Percentiles rank a stretch among this genome's conserved stretches.
These are phyloP conservation scores for Verbascum thapsus DNA, from an alignment of 257 asterid genomes.

Conservation along the genomic window DNA sequence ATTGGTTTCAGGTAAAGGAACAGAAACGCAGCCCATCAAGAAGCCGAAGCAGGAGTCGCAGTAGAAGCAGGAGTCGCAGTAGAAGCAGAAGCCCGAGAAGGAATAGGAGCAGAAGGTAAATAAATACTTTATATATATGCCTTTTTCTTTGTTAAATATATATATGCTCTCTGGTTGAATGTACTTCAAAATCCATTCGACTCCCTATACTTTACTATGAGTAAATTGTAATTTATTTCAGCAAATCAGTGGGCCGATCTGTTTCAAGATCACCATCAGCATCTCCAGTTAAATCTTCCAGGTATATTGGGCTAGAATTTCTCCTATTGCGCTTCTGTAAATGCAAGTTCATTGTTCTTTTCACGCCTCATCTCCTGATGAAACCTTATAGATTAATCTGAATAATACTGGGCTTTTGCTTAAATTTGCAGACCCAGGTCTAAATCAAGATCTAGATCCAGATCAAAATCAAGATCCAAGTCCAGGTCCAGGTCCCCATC, in stretches of 20 bases:
- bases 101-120: conserved; percentile 67
- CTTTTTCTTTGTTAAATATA: conserved; percentile 13
- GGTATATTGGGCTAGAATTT: too few species aligned
- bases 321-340: neutral
- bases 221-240: conserved; percentile 32
- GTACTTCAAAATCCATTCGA: neutral
- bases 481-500: conserved; percentile 50
- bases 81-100: conserved; percentile 79
- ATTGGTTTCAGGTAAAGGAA: conserved; percentile 64
- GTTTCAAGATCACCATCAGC: conserved; percentile 79
- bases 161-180: conserved; percentile 7
- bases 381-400: neutral
- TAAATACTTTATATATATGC: neutral
- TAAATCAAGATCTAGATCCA: too few species aligned
- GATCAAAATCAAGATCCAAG: conserved; percentile 48
- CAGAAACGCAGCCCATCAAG: conserved; percentile 77
- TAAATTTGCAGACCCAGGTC: conserved; percentile 44
- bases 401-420: conserved; percentile 3
- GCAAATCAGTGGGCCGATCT: conserved; percentile 67
- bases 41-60: conserved; percentile 89
- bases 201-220: neutral
- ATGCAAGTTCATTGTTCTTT: neutral
- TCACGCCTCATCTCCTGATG: too few species aligned
- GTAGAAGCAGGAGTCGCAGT: too few species aligned
- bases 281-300: conserved; percentile 69